These are phyloP conservation scores for Myxozyma geophila DNA, from an alignment of 805 yeast species.

Conservation along the genomic window DNA sequence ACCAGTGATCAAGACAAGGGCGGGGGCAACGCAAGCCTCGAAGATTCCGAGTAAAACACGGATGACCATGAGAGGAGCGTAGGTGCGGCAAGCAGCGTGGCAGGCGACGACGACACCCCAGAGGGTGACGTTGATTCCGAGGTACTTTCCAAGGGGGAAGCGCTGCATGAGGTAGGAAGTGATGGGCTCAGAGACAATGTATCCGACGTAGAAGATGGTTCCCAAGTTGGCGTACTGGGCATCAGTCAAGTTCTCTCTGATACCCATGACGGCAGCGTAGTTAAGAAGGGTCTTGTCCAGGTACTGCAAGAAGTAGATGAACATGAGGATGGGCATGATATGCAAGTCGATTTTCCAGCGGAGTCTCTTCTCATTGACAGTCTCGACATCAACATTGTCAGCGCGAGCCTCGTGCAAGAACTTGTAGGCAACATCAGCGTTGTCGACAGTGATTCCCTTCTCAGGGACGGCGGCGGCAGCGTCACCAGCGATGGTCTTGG, in stretches of 20 bases:
- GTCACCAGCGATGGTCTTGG: conserved; percentile 10
- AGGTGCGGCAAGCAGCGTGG: conserved; percentile 52
- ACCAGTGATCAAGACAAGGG: conserved; percentile 59
- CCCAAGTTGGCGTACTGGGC: conserved; percentile 50
- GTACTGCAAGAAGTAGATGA: conserved; percentile 57
- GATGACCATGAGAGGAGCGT: conserved; percentile 53
- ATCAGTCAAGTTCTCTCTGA: conserved; percentile 45
- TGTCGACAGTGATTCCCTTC: conserved; percentile 1
- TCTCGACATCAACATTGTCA: conserved; percentile 1
- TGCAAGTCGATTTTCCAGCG: conserved; percentile 52
- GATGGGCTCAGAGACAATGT: conserved; percentile 42
- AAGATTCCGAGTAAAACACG: conserved; percentile 56
- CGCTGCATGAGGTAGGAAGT: conserved; percentile 48
- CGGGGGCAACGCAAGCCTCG: conserved; percentile 60
- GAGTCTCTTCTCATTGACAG: conserved; percentile 21
- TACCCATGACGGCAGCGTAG: conserved; percentile 65
- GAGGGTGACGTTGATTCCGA: conserved; percentile 42
- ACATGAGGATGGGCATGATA: conserved; percentile 56
- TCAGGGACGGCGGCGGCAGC: conserved; percentile 8
- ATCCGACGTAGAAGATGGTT: conserved; percentile 55
- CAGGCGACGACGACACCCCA: conserved; percentile 51
- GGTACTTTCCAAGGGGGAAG: conserved; percentile 47
- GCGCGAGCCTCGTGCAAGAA: conserved; percentile 15
- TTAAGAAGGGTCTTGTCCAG: conserved; percentile 59
- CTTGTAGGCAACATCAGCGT: conserved; percentile 16